Percentiles rank a stretch among this genome's conserved stretches.
phyloP scores from a whole-genome alignment of 768 basidiomycete genomes.

The Cystofilobasidium ferigula region DNA sequence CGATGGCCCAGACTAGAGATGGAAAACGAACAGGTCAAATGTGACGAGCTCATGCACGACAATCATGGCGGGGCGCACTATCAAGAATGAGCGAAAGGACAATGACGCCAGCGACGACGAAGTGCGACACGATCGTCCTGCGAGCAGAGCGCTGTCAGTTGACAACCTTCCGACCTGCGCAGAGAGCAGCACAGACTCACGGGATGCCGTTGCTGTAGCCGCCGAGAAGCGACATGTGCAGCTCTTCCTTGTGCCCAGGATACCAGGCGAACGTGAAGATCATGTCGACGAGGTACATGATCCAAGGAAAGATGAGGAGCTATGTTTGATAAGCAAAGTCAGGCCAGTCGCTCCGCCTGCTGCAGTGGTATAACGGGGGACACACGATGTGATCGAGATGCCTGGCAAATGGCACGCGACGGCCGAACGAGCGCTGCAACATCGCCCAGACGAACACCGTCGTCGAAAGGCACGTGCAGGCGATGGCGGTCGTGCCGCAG shows the following conservation, averaged over 20 bases:
- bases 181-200: background rate
- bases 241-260: background rate
- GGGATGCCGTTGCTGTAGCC: background rate
- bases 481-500: background rate
- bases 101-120: background rate
- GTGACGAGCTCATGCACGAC: background rate
- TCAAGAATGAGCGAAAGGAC: background rate
- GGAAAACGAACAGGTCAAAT: background rate
- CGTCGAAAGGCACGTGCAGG: background rate
- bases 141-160: background rate
- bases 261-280: background rate
- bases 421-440: background rate
- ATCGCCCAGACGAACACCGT: background rate
- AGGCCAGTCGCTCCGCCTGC: too few species aligned
- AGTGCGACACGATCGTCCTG: background rate
- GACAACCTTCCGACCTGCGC: background rate
- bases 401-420: background rate
- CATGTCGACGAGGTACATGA: constrained; percentile 1
- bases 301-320: constrained; percentile 2
- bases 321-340: background rate
- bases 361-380: too few species aligned
- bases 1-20: background rate
- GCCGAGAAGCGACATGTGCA: background rate
- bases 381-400: background rate
- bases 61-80: background rate